Percentiles rank a stretch among this genome's conserved stretches.
phyloP scores from a whole-genome alignment of 331 rosid species.

The Dryas integrifolia region DNA sequence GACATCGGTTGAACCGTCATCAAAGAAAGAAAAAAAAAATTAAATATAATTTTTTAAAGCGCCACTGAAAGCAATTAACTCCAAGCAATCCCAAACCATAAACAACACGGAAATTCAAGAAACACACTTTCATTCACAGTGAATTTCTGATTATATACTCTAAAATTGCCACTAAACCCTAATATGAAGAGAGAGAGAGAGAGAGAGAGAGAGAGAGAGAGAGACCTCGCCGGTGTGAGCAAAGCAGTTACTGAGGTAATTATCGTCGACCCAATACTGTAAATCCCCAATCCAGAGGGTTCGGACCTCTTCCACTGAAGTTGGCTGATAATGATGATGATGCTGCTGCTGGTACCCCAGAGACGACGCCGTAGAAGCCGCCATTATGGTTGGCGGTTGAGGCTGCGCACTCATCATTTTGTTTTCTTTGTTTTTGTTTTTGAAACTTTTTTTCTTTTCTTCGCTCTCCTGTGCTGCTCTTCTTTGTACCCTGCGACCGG shows the following conservation, averaged over 20 bases:
- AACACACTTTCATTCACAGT: not conserved
- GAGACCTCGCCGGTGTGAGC: constrained; percentile 81
- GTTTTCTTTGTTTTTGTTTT: not conserved
- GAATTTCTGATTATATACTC: not conserved
- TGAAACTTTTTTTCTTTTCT: not conserved
- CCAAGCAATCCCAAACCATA: not conserved
- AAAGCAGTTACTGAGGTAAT: constrained; percentile 65
- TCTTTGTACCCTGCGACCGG: too few species aligned
- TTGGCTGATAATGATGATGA: constrained; percentile 51
- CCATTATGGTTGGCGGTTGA: constrained; percentile 16
- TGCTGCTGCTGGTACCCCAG: constrained; percentile 40
- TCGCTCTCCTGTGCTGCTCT: not conserved
- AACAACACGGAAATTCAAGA: not conserved
- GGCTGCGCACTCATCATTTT: constrained; percentile 17
- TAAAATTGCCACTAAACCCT: constrained; percentile 5
- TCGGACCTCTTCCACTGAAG: constrained; percentile 70
- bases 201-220: not conserved
- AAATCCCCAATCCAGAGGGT: constrained; percentile 94
- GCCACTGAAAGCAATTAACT: not conserved
- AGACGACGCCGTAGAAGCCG: constrained; percentile 26
- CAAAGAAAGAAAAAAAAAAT: not conserved
- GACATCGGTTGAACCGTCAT: not conserved
- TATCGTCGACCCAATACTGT: constrained; percentile 90
- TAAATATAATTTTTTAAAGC: too few species aligned
- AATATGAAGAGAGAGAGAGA: too few species aligned